Base-by-base conservation (phyloP, 2,329 filamentous ascomycete species). In the Fusarium palustre region DNA sequence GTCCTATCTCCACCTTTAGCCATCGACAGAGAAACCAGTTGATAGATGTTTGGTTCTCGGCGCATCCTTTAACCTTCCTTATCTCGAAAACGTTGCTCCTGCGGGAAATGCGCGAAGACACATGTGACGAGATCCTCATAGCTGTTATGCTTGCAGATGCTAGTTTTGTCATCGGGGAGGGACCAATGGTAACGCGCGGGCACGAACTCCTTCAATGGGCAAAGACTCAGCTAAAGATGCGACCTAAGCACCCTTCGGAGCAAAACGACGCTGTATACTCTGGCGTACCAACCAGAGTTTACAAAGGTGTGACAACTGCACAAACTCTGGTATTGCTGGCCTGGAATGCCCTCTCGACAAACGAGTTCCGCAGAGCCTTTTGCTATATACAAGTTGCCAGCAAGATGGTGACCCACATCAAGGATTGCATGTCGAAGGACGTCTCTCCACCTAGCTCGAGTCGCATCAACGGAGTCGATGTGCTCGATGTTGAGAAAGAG, bases 81-180 rank as follows among this genome's bases (percentile, higher is more conserved):
- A 71, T 82, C 18, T 82, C 80, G 54, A 82, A 82, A 68, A 81
- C 80, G 2, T 67, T 82, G 11, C 74, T 82, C 11, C 74, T 81
- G 18, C 74, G 77, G 36, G 78, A 79, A 36, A 73, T 80, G 11
- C 76, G 79, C 24, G 78, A 80, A 56, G 77, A 74, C n/a, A 80
- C 77, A 7, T 77, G 80, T 43, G 80, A 81, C 58, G 77, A 79
- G 55, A 74, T 79, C 22, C 75, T 82, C 12, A 73, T 82, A 34
- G 80, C 80, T 8, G 64, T 76, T 13, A 80, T 82, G 54, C 73
- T 82, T 6, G 80, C 79, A 5, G 80, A 82, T 38, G 80, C 80
- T 16, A 78, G 75, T 56, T 77, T 79, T 41, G 74, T 75, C 43
- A 68, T 79, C 16, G 76, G 75, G 10, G 75, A 78, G 42, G 68